Conservation (phyloP, 2,329 filamentous ascomycete genomes). For the Fusarium sp. region DNA sequence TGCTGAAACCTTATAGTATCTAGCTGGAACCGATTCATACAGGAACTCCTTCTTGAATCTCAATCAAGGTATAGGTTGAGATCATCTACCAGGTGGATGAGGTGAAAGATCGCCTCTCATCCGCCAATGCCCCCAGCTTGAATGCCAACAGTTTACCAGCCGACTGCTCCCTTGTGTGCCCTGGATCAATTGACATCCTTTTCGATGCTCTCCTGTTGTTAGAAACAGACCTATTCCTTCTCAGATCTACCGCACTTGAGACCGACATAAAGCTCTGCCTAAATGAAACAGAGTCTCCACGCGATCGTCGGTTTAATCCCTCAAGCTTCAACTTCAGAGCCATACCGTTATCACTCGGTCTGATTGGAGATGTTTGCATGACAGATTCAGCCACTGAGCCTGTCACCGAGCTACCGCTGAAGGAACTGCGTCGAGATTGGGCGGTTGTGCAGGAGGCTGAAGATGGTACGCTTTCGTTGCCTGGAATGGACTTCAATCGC, state of each 20-base stretch:
- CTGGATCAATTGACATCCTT: neutral
- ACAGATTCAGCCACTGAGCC: neutral
- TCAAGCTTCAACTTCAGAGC: slow-evolving; percentile 10
- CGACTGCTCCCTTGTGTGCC: slow-evolving; percentile 11
- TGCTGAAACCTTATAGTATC: too few species aligned
- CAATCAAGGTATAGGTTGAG: too few species aligned
- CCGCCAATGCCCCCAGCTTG: slow-evolving; percentile 35
- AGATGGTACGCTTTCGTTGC: neutral
- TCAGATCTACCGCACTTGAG: neutral
- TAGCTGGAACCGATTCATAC: too few species aligned
- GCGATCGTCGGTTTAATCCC: slow-evolving; percentile 13
- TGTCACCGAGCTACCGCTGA: slow-evolving; percentile 16
- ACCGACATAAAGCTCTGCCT: slow-evolving; percentile 17
- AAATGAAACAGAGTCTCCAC: neutral
- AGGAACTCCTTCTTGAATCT: too few species aligned
- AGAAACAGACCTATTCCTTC: slow-evolving; percentile 24
- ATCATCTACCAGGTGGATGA: too few species aligned
- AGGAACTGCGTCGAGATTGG: slow-evolving; percentile 11
- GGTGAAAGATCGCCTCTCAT: slow-evolving; percentile 2
- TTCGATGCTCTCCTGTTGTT: slow-evolving; percentile 7
- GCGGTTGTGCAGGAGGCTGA: neutral
- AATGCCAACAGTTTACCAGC: slow-evolving; percentile 29
- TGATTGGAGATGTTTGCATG: neutral
- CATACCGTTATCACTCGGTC: slow-evolving; percentile 15
- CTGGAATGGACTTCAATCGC: neutral